Percentiles rank a stretch among this genome's conserved stretches.
Evolutionary conservation across 2,329 filamentous ascomycete species (phyloP).

Genomic region (Apiospora kogelbergensis): DNA sequence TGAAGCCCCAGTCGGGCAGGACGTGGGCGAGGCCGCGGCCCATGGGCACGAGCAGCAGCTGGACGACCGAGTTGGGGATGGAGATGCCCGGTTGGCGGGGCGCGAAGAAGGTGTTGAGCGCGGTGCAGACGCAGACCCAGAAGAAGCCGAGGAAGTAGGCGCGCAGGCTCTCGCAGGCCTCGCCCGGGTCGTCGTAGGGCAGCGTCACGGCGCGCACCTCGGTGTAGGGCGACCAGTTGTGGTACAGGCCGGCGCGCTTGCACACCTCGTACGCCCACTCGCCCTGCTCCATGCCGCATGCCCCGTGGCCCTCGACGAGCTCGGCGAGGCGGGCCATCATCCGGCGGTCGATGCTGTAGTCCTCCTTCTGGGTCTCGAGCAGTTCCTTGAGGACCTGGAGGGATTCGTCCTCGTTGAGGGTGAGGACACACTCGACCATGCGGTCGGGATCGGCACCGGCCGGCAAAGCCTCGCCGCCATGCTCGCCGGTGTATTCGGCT

Average conservation of each 20-base stretch:
- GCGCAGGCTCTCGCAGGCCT: conserved; percentile 47
- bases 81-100: conserved; percentile 55
- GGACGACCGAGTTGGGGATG: conserved; percentile 55
- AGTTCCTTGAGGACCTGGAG: conserved; percentile 18
- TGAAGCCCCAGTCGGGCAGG: conserved; percentile 52
- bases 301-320: conserved; percentile 23
- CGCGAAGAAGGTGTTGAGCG: conserved; percentile 58
- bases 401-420: conserved; percentile 24
- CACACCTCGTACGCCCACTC: conserved; percentile 29
- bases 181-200: conserved; percentile 37
- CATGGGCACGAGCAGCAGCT: conserved; percentile 56
- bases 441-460: conserved; percentile 26
- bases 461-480: conserved; percentile 27
- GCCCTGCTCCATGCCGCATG: conserved; percentile 26
- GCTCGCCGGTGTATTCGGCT: conserved; percentile 26
- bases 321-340: conserved; percentile 22
- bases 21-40: conserved; percentile 51
- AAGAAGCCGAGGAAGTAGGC: conserved; percentile 53
- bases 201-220: conserved; percentile 47
- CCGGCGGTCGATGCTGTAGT: conserved; percentile 28
- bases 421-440: conserved; percentile 23
- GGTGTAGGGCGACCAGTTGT: conserved; percentile 56
- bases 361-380: conserved; percentile 23
- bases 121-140: conserved; percentile 49
- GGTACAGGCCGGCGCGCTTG: conserved; percentile 47